A percentile compares a stretch with the other conserved stretches of the same genome.
Conservation (phyloP, 2,329 filamentous ascomycete species). For the Fusarium mexicanum region DNA sequence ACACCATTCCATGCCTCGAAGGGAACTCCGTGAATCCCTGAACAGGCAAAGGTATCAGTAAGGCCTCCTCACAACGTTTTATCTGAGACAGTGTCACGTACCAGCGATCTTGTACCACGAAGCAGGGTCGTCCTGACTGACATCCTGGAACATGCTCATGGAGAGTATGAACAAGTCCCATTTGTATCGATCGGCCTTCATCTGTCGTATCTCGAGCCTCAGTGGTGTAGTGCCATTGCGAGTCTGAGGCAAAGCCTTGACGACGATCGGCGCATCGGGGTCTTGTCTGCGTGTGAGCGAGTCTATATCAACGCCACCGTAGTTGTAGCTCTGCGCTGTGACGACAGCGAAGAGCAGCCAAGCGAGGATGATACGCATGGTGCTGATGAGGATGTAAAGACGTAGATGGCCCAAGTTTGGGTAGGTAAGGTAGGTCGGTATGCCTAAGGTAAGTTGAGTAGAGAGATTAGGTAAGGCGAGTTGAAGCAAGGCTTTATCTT, state of each 20-base stretch:
- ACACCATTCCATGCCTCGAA: conserved; percentile 65
- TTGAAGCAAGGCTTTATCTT: not conserved
- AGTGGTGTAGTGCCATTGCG: conserved; percentile 53
- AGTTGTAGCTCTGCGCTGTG: conserved; percentile 56
- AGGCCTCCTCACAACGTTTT: not conserved
- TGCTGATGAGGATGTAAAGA: not conserved
- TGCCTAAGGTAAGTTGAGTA: not conserved
- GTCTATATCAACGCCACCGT: conserved; percentile 59
- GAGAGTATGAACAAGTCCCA: conserved; percentile 83
- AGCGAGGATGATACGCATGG: conserved; percentile 27
- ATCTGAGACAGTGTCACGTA: conserved; percentile 50
- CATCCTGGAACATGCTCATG: conserved; percentile 75
- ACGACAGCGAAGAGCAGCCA: conserved; percentile 11
- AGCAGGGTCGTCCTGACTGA: conserved; percentile 67
- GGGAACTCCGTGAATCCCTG: conserved; percentile 84
- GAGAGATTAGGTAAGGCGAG: not conserved
- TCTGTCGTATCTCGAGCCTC: conserved; percentile 74
- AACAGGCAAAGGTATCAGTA: conserved; percentile 8
- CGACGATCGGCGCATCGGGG: conserved; percentile 50
- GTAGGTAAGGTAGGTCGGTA: too few species aligned
- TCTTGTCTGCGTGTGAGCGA: conserved; percentile 54
- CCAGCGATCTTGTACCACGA: conserved; percentile 85
- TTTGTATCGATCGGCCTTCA: conserved; percentile 70
- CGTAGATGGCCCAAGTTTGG: not conserved
- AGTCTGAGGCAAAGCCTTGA: conserved; percentile 53